Evolutionary conservation across 805 yeast species (phyloP).

Genomic region (Saccharomycopsis fibuligera): DNA sequence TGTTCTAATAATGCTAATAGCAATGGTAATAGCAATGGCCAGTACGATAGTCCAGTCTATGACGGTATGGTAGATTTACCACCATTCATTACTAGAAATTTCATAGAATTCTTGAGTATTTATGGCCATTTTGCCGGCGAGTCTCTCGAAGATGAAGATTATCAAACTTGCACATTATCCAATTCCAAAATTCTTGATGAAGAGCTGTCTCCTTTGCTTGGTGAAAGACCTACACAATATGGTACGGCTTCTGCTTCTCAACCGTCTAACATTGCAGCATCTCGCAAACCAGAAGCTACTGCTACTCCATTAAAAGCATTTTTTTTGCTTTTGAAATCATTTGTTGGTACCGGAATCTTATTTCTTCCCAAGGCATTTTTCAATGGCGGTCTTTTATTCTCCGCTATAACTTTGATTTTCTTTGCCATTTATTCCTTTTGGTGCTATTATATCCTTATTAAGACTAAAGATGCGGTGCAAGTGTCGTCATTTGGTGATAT

Average conservation of each 20-base stretch:
- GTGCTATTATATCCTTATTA: slow-evolving; percentile 65
- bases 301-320: slow-evolving; percentile 71
- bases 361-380: slow-evolving; percentile 65
- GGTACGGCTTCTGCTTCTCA: slow-evolving; percentile 11
- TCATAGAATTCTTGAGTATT: slow-evolving; percentile 67
- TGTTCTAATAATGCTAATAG: neutral
- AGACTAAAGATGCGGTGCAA: slow-evolving; percentile 49
- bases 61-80: slow-evolving; percentile 3
- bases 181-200: slow-evolving; percentile 26
- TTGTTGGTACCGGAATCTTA: slow-evolving; percentile 71
- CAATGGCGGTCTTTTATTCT: slow-evolving; percentile 67
- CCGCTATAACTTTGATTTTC: slow-evolving; percentile 42
- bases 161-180: slow-evolving; percentile 37
- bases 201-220: slow-evolving; percentile 26
- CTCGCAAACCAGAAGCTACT: slow-evolving; percentile 40
- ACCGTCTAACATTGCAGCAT: slow-evolving; percentile 1
- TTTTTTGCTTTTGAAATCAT: slow-evolving; percentile 63
- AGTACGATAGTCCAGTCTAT: no score
- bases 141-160: slow-evolving; percentile 64
- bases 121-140: slow-evolving; percentile 90
- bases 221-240: slow-evolving; percentile 9
- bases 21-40: neutral
- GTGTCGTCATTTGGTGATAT: slow-evolving; percentile 79
- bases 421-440: slow-evolving; percentile 71
- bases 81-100: slow-evolving; percentile 57